These are phyloP conservation scores for Solanum chiquidenum DNA, from an alignment of 257 asterid species.

Conservation along the genomic window DNA sequence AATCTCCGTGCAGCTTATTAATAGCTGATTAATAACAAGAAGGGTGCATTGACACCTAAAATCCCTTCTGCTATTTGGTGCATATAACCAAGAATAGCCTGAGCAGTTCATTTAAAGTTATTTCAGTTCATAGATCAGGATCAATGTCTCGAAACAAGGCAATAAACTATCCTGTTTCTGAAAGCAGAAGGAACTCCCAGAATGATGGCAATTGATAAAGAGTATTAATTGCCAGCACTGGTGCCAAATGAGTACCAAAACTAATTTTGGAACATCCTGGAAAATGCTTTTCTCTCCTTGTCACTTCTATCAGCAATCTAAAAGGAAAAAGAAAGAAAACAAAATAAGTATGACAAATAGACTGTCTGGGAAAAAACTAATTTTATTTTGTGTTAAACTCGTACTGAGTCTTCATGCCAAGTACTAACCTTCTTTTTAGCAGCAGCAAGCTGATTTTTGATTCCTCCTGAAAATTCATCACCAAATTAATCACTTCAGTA, in stretches of 20 bases:
- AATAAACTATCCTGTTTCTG: neutral
- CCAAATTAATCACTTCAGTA: neutral
- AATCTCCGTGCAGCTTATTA: neutral
- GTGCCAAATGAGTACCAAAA: slow-evolving; percentile 14
- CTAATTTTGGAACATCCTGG: slow-evolving; percentile 55
- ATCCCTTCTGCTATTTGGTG: neutral
- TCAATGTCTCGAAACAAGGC: neutral
- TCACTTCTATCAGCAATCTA: slow-evolving; percentile 72
- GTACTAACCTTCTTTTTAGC: slow-evolving; percentile 70
- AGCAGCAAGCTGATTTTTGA: slow-evolving; percentile 66
- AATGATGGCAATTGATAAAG: neutral
- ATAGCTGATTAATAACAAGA: neutral
- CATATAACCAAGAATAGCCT: neutral
- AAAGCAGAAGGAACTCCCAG: neutral
- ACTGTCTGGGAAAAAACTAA: neutral
- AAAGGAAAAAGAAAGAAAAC: slow-evolving; percentile 1
- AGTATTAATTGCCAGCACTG: neutral
- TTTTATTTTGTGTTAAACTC: neutral
- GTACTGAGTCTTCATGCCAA: neutral
- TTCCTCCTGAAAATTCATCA: slow-evolving; percentile 44
- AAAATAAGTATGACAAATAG: neutral
- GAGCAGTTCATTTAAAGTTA: neutral
- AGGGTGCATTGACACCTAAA: neutral
- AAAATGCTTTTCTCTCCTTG: slow-evolving; percentile 64
- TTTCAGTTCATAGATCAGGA: neutral